Evolutionary conservation across 495 filamentous ascomycete genomes (phyloP).

Genomic region (Talaromyces adpressus): DNA sequence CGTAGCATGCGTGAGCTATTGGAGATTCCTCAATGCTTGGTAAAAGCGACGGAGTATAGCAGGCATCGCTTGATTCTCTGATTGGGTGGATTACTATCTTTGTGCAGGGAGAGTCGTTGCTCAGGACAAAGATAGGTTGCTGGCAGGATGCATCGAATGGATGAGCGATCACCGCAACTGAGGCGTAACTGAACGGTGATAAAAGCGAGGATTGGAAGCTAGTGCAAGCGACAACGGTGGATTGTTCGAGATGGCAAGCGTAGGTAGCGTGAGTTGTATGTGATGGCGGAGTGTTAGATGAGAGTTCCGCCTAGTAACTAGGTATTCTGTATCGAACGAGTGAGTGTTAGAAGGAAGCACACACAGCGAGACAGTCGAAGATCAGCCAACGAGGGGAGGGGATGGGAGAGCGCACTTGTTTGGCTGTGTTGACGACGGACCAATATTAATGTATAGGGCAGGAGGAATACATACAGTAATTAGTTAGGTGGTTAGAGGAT

Average conservation of each 20-base stretch:
- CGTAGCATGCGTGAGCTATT: constrained; percentile 3
- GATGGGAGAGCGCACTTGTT: neutral
- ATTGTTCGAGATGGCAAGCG: neutral
- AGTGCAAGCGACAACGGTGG: neutral
- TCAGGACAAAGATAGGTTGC: neutral
- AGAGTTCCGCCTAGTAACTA: neutral
- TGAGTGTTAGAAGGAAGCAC: neutral
- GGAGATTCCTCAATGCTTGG: neutral
- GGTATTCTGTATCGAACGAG: neutral
- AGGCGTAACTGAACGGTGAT: neutral
- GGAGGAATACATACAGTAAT: neutral
- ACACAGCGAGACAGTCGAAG: neutral
- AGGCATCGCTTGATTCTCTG: constrained; percentile 6
- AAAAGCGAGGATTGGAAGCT: neutral
- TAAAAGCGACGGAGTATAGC: neutral
- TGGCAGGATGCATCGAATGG: neutral
- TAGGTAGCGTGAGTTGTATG: neutral
- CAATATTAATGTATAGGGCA: neutral
- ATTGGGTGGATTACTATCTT: neutral
- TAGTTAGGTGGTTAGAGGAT: neutral
- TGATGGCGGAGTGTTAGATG: neutral
- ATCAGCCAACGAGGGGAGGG: neutral
- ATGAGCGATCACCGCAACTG: neutral
- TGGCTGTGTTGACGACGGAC: neutral
- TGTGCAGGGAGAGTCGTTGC: neutral